Evolutionary conservation across 2,329 filamentous ascomycete species (phyloP).

Genomic region (Knufia fluminis): DNA sequence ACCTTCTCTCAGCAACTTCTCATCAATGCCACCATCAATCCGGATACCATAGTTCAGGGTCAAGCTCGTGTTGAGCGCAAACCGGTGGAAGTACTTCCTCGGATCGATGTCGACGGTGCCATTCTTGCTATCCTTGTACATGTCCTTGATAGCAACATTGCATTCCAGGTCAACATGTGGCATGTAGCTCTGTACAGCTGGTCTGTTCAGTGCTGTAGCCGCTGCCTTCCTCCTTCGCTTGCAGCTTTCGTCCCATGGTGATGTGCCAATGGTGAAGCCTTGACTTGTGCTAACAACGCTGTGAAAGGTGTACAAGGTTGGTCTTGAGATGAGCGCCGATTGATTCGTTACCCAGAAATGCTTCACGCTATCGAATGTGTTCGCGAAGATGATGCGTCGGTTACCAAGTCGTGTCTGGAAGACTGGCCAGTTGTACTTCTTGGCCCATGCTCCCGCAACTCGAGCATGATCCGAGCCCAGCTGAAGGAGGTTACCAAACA

Average conservation of each 20-base stretch:
- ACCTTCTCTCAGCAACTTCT: constrained; percentile 55
- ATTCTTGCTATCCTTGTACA: constrained; percentile 54
- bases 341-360: constrained; percentile 70
- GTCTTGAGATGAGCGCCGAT: constrained; percentile 66
- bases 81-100: constrained; percentile 63
- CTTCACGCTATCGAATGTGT: constrained; percentile 64
- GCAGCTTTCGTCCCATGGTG: constrained; percentile 74
- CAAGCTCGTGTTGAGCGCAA: constrained; percentile 66
- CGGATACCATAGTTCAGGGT: constrained; percentile 73
- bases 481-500: constrained; percentile 56
- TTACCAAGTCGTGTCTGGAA: constrained; percentile 41
- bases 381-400: constrained; percentile 65
- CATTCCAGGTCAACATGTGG: constrained; percentile 73
- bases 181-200: constrained; percentile 69
- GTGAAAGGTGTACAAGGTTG: constrained; percentile 73
- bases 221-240: constrained; percentile 69
- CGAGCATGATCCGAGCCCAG: constrained; percentile 50
- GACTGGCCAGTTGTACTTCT: constrained; percentile 51
- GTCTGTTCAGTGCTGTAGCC: constrained; percentile 67
- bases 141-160: constrained; percentile 61
- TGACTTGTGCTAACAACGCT: constrained; percentile 67
- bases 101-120: constrained; percentile 60
- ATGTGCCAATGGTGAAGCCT: constrained; percentile 74
- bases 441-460: constrained; percentile 47
- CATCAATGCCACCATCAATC: constrained; percentile 61